A percentile compares a stretch with the other conserved stretches of the same genome.
These are phyloP conservation scores for Fusarium acutatum DNA, from an alignment of 2,329 filamentous ascomycete species.

Conservation along the genomic window DNA sequence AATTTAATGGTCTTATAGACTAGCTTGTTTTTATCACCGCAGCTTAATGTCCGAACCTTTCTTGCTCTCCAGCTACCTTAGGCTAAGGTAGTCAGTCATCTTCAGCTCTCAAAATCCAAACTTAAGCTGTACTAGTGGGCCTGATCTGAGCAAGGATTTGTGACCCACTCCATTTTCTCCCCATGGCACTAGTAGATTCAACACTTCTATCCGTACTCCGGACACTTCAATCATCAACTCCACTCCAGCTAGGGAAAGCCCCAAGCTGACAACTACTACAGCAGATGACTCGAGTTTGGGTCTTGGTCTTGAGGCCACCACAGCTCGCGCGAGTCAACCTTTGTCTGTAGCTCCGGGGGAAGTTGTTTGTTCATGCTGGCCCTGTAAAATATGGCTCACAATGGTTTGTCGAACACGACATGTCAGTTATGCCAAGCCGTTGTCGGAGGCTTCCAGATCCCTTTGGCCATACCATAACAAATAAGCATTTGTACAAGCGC, in stretches of 20 bases:
- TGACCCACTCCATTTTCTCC: background rate
- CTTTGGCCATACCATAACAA: background rate
- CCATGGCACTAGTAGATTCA: background rate
- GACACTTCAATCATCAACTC: background rate
- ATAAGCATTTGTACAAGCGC: background rate
- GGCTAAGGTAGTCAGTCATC: background rate
- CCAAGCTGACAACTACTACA: background rate
- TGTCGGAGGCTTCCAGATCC: slow-evolving; percentile 18
- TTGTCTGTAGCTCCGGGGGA: background rate
- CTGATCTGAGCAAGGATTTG: background rate
- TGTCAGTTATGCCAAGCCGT: slow-evolving; percentile 25
- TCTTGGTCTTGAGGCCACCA: background rate
- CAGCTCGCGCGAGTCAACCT: background rate
- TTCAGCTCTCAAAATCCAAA: background rate
- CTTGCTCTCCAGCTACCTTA: background rate
- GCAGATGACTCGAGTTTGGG: background rate
- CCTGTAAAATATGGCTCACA: background rate
- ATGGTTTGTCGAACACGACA: slow-evolving; percentile 11
- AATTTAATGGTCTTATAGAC: background rate
- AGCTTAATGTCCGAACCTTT: background rate
- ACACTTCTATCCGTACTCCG: background rate
- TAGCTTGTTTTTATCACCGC: background rate
- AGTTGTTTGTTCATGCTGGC: background rate
- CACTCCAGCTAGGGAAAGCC: background rate
- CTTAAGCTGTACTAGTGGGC: background rate